These are phyloP conservation scores for Serendipita sp. DNA, from an alignment of 768 basidiomycete species.

Conservation along the genomic window DNA sequence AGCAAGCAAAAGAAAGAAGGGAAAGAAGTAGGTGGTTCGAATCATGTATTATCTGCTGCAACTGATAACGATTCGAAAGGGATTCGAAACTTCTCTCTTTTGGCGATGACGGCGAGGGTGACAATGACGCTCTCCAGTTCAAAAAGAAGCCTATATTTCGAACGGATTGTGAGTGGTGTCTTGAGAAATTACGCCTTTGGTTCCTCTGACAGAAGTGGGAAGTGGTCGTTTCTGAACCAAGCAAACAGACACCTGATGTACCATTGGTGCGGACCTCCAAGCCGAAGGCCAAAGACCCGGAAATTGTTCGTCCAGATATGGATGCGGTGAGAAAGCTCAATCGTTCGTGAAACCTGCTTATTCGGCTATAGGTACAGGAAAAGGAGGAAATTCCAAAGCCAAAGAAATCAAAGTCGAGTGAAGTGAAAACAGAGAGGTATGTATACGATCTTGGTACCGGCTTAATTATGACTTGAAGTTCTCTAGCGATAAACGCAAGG, in stretches of 20 bases:
- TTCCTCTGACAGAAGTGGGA: background rate
- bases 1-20: constrained; percentile 48
- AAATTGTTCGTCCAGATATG: background rate
- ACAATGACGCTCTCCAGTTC: constrained; percentile 33
- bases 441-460: no score
- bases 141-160: constrained; percentile 73
- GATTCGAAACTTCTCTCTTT: constrained; percentile 86
- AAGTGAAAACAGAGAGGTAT: constrained; percentile 48
- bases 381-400: background rate
- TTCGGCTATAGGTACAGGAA: no score
- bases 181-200: background rate
- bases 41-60: background rate
- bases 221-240: background rate
- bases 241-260: no score
- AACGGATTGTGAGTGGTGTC: constrained; percentile 52
- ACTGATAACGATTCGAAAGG: constrained; percentile 24
- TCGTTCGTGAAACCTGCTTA: no score
- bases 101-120: constrained; percentile 48
- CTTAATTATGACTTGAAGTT: no score
- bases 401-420: constrained; percentile 19
- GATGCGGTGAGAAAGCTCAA: background rate
- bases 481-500: constrained; percentile 37
- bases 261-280: background rate
- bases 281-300: background rate
- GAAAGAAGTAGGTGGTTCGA: constrained; percentile 57